Base-by-base conservation (phyloP, 1,284 basidiomycete genomes). In the Termitomyces sp. region DNA sequence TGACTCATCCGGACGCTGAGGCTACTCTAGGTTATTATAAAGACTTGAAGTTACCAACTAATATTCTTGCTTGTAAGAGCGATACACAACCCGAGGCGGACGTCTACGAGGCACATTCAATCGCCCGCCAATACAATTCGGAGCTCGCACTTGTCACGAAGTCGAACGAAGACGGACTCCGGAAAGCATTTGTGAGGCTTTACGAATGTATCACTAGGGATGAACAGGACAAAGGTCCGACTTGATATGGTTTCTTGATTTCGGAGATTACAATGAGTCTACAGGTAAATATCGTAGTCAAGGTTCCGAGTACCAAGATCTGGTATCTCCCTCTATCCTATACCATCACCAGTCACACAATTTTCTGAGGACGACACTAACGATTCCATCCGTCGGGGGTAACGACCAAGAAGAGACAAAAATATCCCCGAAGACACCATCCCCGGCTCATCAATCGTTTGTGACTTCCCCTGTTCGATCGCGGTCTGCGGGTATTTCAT, bases 11-110 rank as follows among this genome's bases (percentile, higher is more conserved):
- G 50, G 48, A 47, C 54, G 9, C 52, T 54, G 34, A 47, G 15
- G 4, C 6, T 45, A 26, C 53, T 39, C 50, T 44, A 91, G 88
- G 75, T 50, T 69, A 76, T 28, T 86, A 83, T 65, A 72, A 72
- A 57, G 71, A 75, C 36, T 70, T 83, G 62, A 78, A 77, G 58
- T 70, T 83, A 36, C 79, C 88, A 5, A 71, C 78, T n/a, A 72
- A 90, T 28, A 84, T 86, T 19, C 72, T 92, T 15, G 86, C 86
- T 24, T 88, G 90, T 70, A 92, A 91, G 67, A 81, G 81, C 9
- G 89, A 92, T 65, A 68, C 85, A 30, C 73, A 75, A 17, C 73
- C 72, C 38, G 72, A 72, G 42, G 73, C 90, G n/a, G 74, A 84
- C 58, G 81, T 84, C 10, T 69, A 75, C 55, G 70, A 72, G 43